Base-by-base conservation (phyloP, 176 grass and related monocot genomes). In the Musa troglodytarum region DNA sequence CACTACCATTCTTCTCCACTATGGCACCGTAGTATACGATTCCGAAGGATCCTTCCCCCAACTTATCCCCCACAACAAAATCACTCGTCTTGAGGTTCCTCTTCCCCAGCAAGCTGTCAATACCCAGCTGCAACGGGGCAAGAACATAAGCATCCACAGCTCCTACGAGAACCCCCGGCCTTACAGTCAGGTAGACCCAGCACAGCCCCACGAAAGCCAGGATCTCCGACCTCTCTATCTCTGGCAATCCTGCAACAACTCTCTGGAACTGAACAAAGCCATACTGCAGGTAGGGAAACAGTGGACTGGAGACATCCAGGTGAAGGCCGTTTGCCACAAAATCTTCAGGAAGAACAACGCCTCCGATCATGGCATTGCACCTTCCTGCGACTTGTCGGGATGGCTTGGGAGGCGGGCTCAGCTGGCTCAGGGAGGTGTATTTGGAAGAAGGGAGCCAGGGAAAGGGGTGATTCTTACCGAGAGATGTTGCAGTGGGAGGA, bases 1-100 rank as follows among this genome's bases (percentile, higher is more conserved):
- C 34, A 10, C 51, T 11, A 1, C 77, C 81, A 82, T 85, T 75
- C 78, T 75, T 83, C 0, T 82, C 84, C 75, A 93, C 86, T 21
- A 98, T 82, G n/a, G 94, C 94, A 52, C 90, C 94, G 22, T 57
- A 50, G 64, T 82, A 98, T 22, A 98, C 94, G 63, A 98, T 79
- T 51, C 90, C 94, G 73, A 98, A 93, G 1, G 94, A 98, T 0
- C 94, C 90, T 66, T 93, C 88, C 69, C 94, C 94, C 61, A 98
- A 72, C 85, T 86, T 92, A 79, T 93, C 84, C 26, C 90, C 94
- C 8, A 98, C 72, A 8, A 93, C 86, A 69, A 98, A 98, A 82
- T 98, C 84, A 50, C 75, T 80, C 90, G 89, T 93, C 88, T 89
- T 91, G 22, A 91, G 83, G 81, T 80, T 93, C 81, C 94, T 88